Evolutionary conservation across 129 eudicot genomes (phyloP), one percentile per base, ranked within the genome.

Genomic region (Artemisia argyi): DNA sequence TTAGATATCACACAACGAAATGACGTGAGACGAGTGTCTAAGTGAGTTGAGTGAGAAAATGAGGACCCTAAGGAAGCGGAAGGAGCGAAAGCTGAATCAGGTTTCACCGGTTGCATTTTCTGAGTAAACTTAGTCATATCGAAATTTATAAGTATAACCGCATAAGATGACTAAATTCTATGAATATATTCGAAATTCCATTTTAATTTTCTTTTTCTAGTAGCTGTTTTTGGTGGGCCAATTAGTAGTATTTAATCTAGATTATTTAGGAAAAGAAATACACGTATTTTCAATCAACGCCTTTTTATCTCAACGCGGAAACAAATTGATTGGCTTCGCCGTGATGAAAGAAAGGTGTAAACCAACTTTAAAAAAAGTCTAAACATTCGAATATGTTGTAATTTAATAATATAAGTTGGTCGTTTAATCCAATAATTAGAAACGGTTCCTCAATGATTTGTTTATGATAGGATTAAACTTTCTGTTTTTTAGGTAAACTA

Each of bases 241-340:
- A 35, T 0, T 48, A 24, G 15, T 22, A 22, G 19, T 8, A 60
- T 47, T 60, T 24, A 7, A 24, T 5, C 8, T 2, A 24, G 0
- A 50, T 0, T 0, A 28, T 26, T 15, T n/a, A 19, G 35, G 22
- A 49, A 62, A 51, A 49, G 61, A 50, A 48, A 51, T 73, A 51
- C 78, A 63, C 78, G 69, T 62, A 51, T 62, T 49, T n/a, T 61
- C 17, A 22, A 22, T n/a, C 20, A 61, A 35, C 6, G 16, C 63
- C 65, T 64, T 62, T 20, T 51, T 30, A 19, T 65, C 32, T n/a
- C 14, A 75, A 65, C 79, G 79, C 79, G 79, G 66, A 75, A 65
- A 75, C 50, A 24, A 22, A 74, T 54, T 53, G 65, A 75, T 44
- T 65, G 73, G 78, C 19, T 74, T 65, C 48, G 16, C 24, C 24